phyloP scores from a whole-genome alignment of 257 asterid genomes.

The Cynanchum wilfordii region DNA sequence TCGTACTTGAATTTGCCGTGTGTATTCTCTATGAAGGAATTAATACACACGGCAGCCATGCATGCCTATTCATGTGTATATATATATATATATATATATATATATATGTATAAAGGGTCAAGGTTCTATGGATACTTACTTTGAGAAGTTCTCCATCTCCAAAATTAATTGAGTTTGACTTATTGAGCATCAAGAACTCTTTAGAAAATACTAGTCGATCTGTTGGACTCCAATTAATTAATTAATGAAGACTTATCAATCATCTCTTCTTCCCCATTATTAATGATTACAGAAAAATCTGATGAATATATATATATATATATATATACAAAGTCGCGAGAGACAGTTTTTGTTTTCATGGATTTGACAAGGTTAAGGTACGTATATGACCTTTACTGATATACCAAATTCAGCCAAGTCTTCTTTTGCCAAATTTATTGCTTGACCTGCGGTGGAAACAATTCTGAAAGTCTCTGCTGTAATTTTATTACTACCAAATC shows the following conservation, averaged over 20 bases:
- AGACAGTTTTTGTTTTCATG: neutral
- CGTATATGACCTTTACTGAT: neutral
- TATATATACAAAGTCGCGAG: neutral
- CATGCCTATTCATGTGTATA: neutral
- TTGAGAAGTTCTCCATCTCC: neutral
- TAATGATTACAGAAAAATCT: neutral
- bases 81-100: too few species aligned
- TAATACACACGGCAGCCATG: neutral
- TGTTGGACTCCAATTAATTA: neutral
- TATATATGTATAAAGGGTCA: too few species aligned
- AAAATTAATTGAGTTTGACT: constrained; percentile 4
- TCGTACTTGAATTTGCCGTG: too few species aligned
- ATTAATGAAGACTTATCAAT: neutral
- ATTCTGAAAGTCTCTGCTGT: neutral
- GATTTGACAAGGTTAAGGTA: neutral
- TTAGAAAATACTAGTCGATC: neutral
- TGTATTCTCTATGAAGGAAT: too few species aligned
- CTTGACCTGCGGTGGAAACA: constrained; percentile 7
- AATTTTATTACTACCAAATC: too few species aligned
- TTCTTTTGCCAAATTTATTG: constrained; percentile 5
- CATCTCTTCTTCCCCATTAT: neutral
- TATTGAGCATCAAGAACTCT: neutral
- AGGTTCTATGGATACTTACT: neutral
- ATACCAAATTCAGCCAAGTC: neutral
- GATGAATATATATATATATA: neutral